Conservation (phyloP, 441 rosid species). For the Iberis amara region DNA sequence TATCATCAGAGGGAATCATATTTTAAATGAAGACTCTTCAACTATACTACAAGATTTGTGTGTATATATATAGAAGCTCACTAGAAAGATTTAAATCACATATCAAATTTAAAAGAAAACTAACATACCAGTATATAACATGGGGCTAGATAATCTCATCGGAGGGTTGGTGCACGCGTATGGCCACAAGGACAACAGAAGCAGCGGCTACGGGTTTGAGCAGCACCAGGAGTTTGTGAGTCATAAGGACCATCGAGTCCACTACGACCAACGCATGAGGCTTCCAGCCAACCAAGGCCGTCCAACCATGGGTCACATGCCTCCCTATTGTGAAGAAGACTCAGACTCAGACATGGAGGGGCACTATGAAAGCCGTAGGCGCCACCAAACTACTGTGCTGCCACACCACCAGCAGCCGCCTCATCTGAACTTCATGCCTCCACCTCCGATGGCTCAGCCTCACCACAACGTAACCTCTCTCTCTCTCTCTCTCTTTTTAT, state of each 20-base stretch:
- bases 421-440: slow-evolving; percentile 19
- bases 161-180: slow-evolving; percentile 15
- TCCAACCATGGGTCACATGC: slow-evolving; percentile 27
- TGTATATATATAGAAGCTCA: slow-evolving; percentile 19
- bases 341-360: slow-evolving; percentile 26
- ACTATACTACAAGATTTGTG: slow-evolving; percentile 1
- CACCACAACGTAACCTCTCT: slow-evolving; percentile 21
- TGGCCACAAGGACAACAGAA: slow-evolving; percentile 2
- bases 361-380: neutral
- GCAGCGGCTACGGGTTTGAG: slow-evolving; percentile 12
- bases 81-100: slow-evolving; percentile 6
- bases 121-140: slow-evolving; percentile 13
- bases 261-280: slow-evolving; percentile 18
- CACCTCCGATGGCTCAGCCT: slow-evolving; percentile 21
- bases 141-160: slow-evolving; percentile 19
- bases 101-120: slow-evolving; percentile 1
- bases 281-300: slow-evolving; percentile 27
- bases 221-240: slow-evolving; percentile 22
- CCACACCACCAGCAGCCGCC: slow-evolving; percentile 21
- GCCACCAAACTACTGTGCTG: slow-evolving; percentile 12
- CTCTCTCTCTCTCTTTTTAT: too few species aligned
- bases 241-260: slow-evolving; percentile 21
- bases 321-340: slow-evolving; percentile 21
- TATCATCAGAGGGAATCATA: slow-evolving; percentile 1
- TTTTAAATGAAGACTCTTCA: neutral